Evolutionary conservation across 1,139 yeast species (phyloP).

Genomic region (Yamadazyma trypodendri): DNA sequence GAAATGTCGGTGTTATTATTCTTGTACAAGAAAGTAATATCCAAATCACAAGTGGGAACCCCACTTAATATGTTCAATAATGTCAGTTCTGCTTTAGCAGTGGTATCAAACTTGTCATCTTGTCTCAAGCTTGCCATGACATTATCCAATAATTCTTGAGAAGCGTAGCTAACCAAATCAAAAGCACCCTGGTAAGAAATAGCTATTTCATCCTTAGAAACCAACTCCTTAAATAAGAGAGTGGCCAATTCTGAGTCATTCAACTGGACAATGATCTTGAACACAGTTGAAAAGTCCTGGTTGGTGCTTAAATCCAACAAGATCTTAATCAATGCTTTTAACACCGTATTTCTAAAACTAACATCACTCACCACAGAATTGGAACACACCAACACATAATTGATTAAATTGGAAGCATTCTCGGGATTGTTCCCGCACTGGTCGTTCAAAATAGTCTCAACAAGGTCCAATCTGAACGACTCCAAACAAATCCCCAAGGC

Average conservation of each 20-base stretch:
- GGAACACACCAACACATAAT: slow-evolving; percentile 76
- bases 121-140: slow-evolving; percentile 50
- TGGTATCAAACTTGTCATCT: slow-evolving; percentile 33
- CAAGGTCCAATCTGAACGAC: slow-evolving; percentile 80
- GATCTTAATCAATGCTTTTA: slow-evolving; percentile 61
- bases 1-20: slow-evolving; percentile 86
- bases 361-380: slow-evolving; percentile 61
- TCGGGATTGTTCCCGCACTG: slow-evolving; percentile 42
- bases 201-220: slow-evolving; percentile 41
- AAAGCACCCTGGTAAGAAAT: slow-evolving; percentile 93
- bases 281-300: slow-evolving; percentile 75
- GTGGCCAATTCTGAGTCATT: slow-evolving; percentile 74
- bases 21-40: slow-evolving; percentile 81
- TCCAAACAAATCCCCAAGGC: slow-evolving; percentile 93
- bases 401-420: slow-evolving; percentile 54
- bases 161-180: slow-evolving; percentile 87
- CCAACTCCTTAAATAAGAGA: slow-evolving; percentile 60
- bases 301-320: slow-evolving; percentile 59
- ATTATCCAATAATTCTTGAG: slow-evolving; percentile 82
- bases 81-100: slow-evolving; percentile 35
- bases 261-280: slow-evolving; percentile 85
- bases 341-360: slow-evolving; percentile 61
- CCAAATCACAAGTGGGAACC: slow-evolving; percentile 91
- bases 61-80: slow-evolving; percentile 79
- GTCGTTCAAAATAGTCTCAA: slow-evolving; percentile 56